These are phyloP conservation scores for Pterocarpus santalinus DNA, from an alignment of 306 rosid genomes.

Conservation along the genomic window DNA sequence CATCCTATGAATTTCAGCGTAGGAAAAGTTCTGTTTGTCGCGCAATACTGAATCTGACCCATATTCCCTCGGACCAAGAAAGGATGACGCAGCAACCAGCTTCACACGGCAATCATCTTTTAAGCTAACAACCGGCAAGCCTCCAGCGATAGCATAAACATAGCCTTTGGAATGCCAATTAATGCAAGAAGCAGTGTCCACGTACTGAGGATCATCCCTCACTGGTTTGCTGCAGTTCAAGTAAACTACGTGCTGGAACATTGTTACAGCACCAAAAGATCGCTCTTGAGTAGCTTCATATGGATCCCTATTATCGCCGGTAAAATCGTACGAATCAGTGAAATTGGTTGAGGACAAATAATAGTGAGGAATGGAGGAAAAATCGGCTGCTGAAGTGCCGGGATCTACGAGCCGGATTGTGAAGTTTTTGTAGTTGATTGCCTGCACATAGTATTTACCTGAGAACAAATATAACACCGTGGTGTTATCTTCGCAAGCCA, in stretches of 20 bases:
- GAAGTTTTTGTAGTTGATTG: slow-evolving; percentile 47
- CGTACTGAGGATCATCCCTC: background rate
- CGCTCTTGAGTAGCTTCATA: background rate
- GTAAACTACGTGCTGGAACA: background rate
- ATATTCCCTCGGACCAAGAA: background rate
- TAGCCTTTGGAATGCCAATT: background rate
- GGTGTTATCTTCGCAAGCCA: slow-evolving; percentile 42
- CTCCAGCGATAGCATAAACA: slow-evolving; percentile 13
- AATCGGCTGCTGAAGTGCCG: background rate
- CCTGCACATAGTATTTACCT: slow-evolving; percentile 16
- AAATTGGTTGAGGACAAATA: background rate
- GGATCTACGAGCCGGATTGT: slow-evolving; percentile 41
- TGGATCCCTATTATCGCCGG: background rate
- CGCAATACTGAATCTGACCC: too few species aligned
- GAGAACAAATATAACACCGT: background rate
- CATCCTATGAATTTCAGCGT: background rate
- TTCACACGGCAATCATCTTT: background rate
- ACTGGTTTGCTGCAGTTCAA: slow-evolving; percentile 36
- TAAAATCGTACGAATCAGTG: background rate
- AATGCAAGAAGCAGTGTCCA: background rate
- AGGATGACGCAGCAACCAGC: background rate
- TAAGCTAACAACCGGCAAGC: background rate
- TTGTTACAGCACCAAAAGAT: background rate
- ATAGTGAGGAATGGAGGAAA: slow-evolving; percentile 40
- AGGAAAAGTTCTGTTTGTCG: background rate